A percentile compares a stretch with the other conserved stretches of the same genome.
These are phyloP conservation scores for Podospora conica DNA, from an alignment of 495 filamentous ascomycete genomes.

Conservation along the genomic window DNA sequence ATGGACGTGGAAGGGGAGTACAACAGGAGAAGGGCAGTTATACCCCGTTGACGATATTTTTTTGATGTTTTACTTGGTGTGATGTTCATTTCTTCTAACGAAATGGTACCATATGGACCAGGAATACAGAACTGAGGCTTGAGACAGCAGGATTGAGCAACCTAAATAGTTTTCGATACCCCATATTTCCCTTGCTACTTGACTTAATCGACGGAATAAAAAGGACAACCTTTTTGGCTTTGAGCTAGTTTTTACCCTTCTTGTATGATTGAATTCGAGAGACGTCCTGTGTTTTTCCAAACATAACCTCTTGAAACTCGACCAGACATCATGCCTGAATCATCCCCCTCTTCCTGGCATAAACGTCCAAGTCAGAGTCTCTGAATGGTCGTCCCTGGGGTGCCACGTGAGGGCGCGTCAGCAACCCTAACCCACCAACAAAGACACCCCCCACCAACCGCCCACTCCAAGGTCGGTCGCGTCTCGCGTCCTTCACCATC, in stretches of 20 bases:
- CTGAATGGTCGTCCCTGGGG: not conserved
- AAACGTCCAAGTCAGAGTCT: too few relatives aligned
- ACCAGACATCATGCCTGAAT: too few relatives aligned
- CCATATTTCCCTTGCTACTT: not conserved
- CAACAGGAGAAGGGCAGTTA: not conserved
- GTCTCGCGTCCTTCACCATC: not conserved
- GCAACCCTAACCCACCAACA: not conserved
- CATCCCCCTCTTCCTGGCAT: too few relatives aligned
- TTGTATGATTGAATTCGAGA: too few relatives aligned
- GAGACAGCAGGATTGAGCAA: not conserved
- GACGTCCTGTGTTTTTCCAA: too few relatives aligned
- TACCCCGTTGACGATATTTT: not conserved
- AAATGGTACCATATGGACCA: not conserved
- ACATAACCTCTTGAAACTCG: too few relatives aligned
- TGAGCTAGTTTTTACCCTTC: not conserved
- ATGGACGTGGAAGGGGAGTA: not conserved
- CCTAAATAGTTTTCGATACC: not conserved
- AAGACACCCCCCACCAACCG: not conserved
- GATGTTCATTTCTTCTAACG: not conserved
- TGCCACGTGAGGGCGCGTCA: not conserved
- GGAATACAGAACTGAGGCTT: not conserved
- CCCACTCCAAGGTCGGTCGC: not conserved
- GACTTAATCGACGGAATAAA: not conserved
- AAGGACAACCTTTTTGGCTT: not conserved
- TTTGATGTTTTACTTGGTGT: not conserved